phyloP scores from a whole-genome alignment of 176 grass and related monocot genomes.

The Tillandsia fasciculata region DNA sequence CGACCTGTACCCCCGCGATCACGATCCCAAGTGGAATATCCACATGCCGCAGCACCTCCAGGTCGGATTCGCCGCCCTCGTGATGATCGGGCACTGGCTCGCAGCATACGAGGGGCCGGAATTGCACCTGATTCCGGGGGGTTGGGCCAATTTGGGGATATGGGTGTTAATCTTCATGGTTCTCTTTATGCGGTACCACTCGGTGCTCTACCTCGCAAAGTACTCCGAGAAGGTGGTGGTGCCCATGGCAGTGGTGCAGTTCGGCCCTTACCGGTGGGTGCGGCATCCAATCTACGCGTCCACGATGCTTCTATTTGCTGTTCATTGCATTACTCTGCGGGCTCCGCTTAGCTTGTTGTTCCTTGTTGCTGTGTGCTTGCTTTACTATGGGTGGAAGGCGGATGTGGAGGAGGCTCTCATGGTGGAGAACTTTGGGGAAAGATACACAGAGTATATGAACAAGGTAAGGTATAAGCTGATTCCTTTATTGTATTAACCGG shows the following conservation, averaged over 20 bases:
- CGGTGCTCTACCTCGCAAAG: conserved; percentile 26
- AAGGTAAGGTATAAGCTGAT: conserved; percentile 27
- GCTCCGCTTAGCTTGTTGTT: conserved; percentile 20
- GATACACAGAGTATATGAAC: conserved; percentile 21
- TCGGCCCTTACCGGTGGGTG: conserved; percentile 22
- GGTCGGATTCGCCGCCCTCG: conserved; percentile 16
- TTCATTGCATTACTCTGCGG: conserved; percentile 18
- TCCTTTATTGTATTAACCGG: conserved; percentile 17
- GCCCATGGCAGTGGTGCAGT: conserved; percentile 20
- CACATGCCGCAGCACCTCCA: conserved; percentile 3
- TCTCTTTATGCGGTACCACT: conserved; percentile 30
- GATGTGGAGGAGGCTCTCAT: conserved; percentile 23
- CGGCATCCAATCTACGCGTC: conserved; percentile 24
- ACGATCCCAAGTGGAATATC: conserved; percentile 25
- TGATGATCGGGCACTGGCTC: conserved; percentile 27
- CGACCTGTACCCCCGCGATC: conserved; percentile 22
- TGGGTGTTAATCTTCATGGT: conserved; percentile 20
- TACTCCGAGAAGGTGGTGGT: conserved; percentile 31
- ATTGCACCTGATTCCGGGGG: conserved; percentile 18
- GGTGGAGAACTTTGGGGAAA: conserved; percentile 22
- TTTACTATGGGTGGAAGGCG: conserved; percentile 21
- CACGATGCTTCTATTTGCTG: conserved; percentile 16
- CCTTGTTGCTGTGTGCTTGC: conserved; percentile 14
- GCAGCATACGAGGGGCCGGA: conserved; percentile 27
- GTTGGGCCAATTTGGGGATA: conserved; percentile 22